Percentiles rank a stretch among this genome's conserved stretches.
These are phyloP conservation scores for Dichomitus squalens DNA, from an alignment of 1,284 basidiomycete species.

Conservation along the genomic window DNA sequence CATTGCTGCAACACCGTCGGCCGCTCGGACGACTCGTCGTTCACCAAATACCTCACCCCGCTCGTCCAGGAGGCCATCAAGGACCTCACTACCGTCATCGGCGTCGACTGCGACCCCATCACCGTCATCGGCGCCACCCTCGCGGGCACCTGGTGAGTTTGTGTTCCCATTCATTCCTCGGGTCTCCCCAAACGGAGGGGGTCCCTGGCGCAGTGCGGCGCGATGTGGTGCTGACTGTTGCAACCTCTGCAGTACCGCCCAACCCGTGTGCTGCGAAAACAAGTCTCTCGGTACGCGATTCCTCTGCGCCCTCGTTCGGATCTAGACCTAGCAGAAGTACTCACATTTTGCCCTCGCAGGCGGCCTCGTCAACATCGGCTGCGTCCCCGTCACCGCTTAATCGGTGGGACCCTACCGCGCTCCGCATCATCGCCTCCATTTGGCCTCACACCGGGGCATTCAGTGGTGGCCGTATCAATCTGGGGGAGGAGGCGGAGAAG, in stretches of 20 bases:
- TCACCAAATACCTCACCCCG: conserved; percentile 13
- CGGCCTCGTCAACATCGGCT: conserved; percentile 27
- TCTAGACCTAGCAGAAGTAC: too few relatives aligned
- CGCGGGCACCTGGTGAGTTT: conserved; percentile 33
- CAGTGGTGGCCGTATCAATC: too few relatives aligned
- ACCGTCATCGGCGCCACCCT: conserved; percentile 22
- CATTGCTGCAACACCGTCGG: conserved; percentile 32
- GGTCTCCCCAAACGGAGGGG: conserved; percentile 38
- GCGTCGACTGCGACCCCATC: conserved; percentile 26
- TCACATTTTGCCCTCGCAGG: conserved; percentile 9
- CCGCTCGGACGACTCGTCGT: conserved; percentile 7
- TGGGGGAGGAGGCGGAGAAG: too few relatives aligned
- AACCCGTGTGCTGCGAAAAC: conserved; percentile 16
- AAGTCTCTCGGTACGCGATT: neutral
- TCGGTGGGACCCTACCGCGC: too few relatives aligned
- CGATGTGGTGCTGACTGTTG: too few relatives aligned
- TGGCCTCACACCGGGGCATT: too few relatives aligned
- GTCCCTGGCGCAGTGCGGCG: too few relatives aligned
- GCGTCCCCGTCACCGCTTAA: too few relatives aligned
- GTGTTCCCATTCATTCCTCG: too few relatives aligned
- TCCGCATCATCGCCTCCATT: too few relatives aligned
- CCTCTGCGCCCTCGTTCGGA: too few relatives aligned
- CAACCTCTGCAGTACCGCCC: conserved; percentile 9
- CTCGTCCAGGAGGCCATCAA: conserved; percentile 23
- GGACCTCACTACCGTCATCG: conserved; percentile 20